Evolutionary conservation across 371 early-diverging fungal genomes (phyloP), one percentile per base, ranked within the genome.

Genomic region (Actinomortierella ambigua): DNA sequence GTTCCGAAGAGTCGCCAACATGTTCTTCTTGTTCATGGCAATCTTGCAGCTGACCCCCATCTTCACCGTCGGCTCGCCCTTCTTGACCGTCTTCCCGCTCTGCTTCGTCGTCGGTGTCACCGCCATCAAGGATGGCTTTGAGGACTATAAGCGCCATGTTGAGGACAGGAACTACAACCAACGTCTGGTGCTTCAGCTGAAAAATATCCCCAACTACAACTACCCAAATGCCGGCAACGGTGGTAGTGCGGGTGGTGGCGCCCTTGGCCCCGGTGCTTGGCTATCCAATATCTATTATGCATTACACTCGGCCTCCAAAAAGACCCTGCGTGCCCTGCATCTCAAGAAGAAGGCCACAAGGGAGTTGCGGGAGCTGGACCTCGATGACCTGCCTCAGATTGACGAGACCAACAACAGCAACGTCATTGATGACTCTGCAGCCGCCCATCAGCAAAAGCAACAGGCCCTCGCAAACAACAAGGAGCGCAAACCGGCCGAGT

Each of bases 61-160:
- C 52, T 83, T 93, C 59, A 77, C 79, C 15, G 79, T 80, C 4
- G 88, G 86, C 47, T 81, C 79, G 7, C 79, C 84, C 11, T 65
- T 82, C 51, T 77, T 96, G 48, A 89, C 94, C 2, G 83, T 89
- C 28, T 79, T 93, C 14, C 96, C 96, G 23, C 60, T 78, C 13
- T 84, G 95, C 66, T 59, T 85, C 44, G 79, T 92, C 49, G 91
- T 95, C 50, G 68, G 93, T 22, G 83, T 81, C 26, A 95, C 97
- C 15, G 95, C 91, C 53, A 83, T 92, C 57, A 98, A 99, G 73
- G 98, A 98, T 58, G 99, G 85, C 6, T 78, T 95, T 51, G 98
- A 98, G 59, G 99, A 99, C 69, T 87, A 87, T 78, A 92, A 92
- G 51, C 89, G 98, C 28, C 94, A 97, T 70, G 82, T 90, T 57